Conservation (phyloP, 352 stramenopile species). For the Elongisporangium prolatum region DNA sequence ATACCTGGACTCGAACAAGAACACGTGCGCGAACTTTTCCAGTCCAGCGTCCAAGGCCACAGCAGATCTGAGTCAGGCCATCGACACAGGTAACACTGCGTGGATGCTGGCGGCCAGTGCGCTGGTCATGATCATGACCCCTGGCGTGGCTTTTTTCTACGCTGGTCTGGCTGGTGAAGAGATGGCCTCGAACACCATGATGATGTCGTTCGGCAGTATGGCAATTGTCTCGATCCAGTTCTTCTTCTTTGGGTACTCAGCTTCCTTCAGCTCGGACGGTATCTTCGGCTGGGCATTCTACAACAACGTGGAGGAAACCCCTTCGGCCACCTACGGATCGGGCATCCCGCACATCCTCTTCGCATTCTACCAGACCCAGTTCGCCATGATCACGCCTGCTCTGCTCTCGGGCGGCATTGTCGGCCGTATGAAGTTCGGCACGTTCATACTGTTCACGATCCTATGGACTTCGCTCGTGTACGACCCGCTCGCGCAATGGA, state of each 20-base stretch:
- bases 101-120: slow-evolving; percentile 51
- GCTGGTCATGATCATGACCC: slow-evolving; percentile 73
- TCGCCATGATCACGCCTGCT: slow-evolving; percentile 76
- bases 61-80: slow-evolving; percentile 18
- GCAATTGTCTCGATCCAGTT: slow-evolving; percentile 78
- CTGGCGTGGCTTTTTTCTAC: slow-evolving; percentile 76
- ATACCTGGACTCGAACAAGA: slow-evolving; percentile 28
- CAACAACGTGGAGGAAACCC: slow-evolving; percentile 42
- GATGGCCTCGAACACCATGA: slow-evolving; percentile 77
- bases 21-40: slow-evolving; percentile 32
- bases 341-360: slow-evolving; percentile 68
- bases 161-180: slow-evolving; percentile 61
- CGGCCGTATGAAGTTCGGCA: slow-evolving; percentile 79
- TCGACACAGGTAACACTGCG: slow-evolving; percentile 55
- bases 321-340: slow-evolving; percentile 49
- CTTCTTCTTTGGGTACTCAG: slow-evolving; percentile 70
- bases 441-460: slow-evolving; percentile 73
- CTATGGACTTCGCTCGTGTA: slow-evolving; percentile 84
- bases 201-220: slow-evolving; percentile 77
- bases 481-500: slow-evolving; percentile 79
- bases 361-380: slow-evolving; percentile 81
- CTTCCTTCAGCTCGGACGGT: slow-evolving; percentile 49
- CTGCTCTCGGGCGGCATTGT: slow-evolving; percentile 75
- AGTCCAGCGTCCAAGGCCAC: slow-evolving; percentile 27
- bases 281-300: slow-evolving; percentile 58